Evolutionary conservation across 768 basidiomycete species (phyloP), one percentile per base, ranked within the genome.

Genomic region (Hydnomerulius pinastri): DNA sequence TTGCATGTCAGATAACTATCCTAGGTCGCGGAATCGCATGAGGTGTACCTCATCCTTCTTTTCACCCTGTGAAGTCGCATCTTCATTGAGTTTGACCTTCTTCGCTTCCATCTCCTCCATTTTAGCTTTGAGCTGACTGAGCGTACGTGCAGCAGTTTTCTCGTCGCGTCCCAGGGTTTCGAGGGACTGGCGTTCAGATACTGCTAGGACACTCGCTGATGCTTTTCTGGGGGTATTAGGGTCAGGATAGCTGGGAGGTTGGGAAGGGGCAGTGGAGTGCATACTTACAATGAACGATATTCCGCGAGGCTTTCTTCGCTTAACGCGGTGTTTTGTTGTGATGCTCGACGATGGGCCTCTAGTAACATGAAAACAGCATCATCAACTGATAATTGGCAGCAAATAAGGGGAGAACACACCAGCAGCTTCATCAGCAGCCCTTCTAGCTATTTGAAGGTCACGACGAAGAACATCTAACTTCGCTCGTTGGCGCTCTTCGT

Each of bases 221-320:
- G 85, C 83, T 72, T 96, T 94, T 32, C 94, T 96, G 54, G 21
- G 43, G 32, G 35, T 1, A 37, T 30, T 12, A 35, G 39, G 4
- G 7, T 67, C 39, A 64, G 27, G 28, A 20, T n/a, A n/a, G n/a
- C n/a, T n/a, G n/a, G n/a, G n/a, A n/a, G n/a, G n/a, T n/a, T n/a
- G n/a, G n/a, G n/a, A 2, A 29, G 8, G 43, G 12, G 18, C 3
- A 18, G 17, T 15, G 21, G 15, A n/a, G n/a, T n/a, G n/a, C n/a
- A n/a, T n/a, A 18, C 64, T 62, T 29, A 64, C 62, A 66, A 35
- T 36, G 57, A 50, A 7, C 59, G 60, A 67, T 99, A 99, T 65
- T 98, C 90, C 32, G 88, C 86, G 12, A 98, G 72, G 62, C 86
- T 90, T 50, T 90, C 86, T 63, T 91, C 86, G 48, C 82, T 88